Percentiles rank a stretch among this genome's conserved stretches.
These are phyloP conservation scores for Mycosphaerella sp. DNA, from an alignment of 2,329 filamentous ascomycete genomes.

Conservation along the genomic window DNA sequence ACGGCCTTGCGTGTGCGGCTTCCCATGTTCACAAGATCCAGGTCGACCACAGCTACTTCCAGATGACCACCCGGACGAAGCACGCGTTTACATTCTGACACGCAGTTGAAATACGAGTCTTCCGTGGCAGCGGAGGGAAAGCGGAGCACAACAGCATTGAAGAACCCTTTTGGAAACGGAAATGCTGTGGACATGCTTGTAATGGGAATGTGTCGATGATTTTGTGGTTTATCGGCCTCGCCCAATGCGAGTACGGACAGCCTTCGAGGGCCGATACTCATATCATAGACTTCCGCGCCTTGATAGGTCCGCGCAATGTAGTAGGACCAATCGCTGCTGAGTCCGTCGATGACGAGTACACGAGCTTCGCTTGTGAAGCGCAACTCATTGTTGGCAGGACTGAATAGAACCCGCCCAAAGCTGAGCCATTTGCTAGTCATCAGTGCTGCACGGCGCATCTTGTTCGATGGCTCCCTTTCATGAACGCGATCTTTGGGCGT, in stretches of 20 bases:
- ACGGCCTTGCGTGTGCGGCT: slow-evolving; percentile 62
- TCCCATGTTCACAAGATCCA: slow-evolving; percentile 79
- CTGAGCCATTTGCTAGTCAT: slow-evolving; percentile 85
- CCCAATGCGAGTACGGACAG: slow-evolving; percentile 17
- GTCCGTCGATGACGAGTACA: slow-evolving; percentile 73
- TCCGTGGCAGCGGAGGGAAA: slow-evolving; percentile 68
- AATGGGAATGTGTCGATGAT: slow-evolving; percentile 71
- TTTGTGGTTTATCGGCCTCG: slow-evolving; percentile 40
- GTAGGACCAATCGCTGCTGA: slow-evolving; percentile 87
- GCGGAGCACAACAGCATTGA: slow-evolving; percentile 68
- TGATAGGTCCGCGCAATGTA: slow-evolving; percentile 78
- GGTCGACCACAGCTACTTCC: slow-evolving; percentile 71
- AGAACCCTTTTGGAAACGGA: slow-evolving; percentile 69
- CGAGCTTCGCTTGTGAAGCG: slow-evolving; percentile 52
- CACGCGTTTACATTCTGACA: slow-evolving; percentile 70
- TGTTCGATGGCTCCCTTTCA: not conserved
- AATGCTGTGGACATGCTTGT: slow-evolving; percentile 58
- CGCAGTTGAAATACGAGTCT: slow-evolving; percentile 61
- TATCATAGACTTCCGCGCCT: slow-evolving; percentile 66
- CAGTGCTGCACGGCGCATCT: slow-evolving; percentile 71
- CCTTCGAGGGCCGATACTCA: slow-evolving; percentile 19
- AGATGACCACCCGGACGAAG: slow-evolving; percentile 71
- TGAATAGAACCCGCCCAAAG: slow-evolving; percentile 77
- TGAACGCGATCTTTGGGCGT: not conserved
- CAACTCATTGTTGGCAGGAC: slow-evolving; percentile 68